A percentile compares a stretch with the other conserved stretches of the same genome.
These are phyloP conservation scores for Aspergillus saccharolyticus DNA, from an alignment of 495 filamentous ascomycete species.

Conservation along the genomic window DNA sequence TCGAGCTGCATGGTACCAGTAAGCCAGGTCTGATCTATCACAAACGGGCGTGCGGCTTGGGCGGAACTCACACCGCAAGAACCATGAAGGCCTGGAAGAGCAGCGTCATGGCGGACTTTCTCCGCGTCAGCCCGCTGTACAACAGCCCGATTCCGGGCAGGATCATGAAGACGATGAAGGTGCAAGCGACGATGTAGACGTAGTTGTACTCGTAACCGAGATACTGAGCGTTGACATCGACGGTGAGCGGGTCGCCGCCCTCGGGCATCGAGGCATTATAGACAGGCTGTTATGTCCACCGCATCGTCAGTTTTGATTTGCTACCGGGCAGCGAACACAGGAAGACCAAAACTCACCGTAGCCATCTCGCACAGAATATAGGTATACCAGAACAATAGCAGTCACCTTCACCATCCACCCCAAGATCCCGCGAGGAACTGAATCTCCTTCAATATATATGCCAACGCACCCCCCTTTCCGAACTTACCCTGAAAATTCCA, in stretches of 20 bases:
- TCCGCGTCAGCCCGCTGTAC: slow-evolving; percentile 52
- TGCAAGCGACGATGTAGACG: slow-evolving; percentile 47
- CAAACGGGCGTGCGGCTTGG: not conserved
- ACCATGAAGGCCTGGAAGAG: slow-evolving; percentile 56
- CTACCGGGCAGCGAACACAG: too few relatives aligned
- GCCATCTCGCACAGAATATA: not conserved
- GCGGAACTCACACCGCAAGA: slow-evolving; percentile 33
- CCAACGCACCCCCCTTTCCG: too few relatives aligned
- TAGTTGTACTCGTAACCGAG: slow-evolving; percentile 47
- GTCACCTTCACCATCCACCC: too few relatives aligned
- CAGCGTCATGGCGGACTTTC: slow-evolving; percentile 53
- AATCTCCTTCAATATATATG: too few relatives aligned
- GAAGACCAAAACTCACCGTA: not conserved
- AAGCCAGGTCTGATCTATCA: not conserved
- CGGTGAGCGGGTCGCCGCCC: slow-evolving; percentile 40
- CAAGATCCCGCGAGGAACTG: not conserved
- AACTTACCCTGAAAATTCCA: not conserved
- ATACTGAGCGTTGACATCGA: slow-evolving; percentile 50
- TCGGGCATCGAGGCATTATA: slow-evolving; percentile 40
- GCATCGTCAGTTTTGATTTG: not conserved
- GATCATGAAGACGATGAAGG: slow-evolving; percentile 54
- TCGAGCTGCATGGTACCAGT: slow-evolving; percentile 22
- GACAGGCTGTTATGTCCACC: slow-evolving; percentile 21
- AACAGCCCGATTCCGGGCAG: slow-evolving; percentile 56
- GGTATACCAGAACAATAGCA: too few relatives aligned